These are phyloP conservation scores for Suhomyces kilbournensis DNA, from an alignment of 805 yeast species.

Conservation along the genomic window DNA sequence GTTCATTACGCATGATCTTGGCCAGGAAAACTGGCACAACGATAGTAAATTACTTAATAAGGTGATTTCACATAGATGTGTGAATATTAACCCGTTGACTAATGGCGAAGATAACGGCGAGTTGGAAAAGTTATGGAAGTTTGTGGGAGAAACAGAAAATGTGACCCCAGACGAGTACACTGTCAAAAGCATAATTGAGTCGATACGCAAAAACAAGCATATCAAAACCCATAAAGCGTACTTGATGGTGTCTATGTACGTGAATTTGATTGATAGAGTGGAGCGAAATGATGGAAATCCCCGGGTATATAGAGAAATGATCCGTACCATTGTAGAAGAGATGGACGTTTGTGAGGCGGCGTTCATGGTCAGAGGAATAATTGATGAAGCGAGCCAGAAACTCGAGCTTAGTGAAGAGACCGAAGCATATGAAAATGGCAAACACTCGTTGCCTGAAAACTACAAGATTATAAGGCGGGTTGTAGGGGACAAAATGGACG, in stretches of 20 bases:
- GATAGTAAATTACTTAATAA: slow-evolving; percentile 29
- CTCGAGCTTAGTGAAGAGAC: slow-evolving; percentile 8
- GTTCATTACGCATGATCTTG: slow-evolving; percentile 36
- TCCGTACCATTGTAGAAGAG: slow-evolving; percentile 4
- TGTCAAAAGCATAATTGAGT: slow-evolving; percentile 5
- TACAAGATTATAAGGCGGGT: slow-evolving; percentile 8
- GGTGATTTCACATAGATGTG: slow-evolving; percentile 16
- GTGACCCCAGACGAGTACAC: slow-evolving; percentile 5
- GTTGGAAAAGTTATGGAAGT: slow-evolving; percentile 6
- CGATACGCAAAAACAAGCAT: slow-evolving; percentile 3
- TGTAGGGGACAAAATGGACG: slow-evolving; percentile 6
- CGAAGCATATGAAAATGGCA: slow-evolving; percentile 2
- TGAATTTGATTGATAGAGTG: not conserved
- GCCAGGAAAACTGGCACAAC: slow-evolving; percentile 24
- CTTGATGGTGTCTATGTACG: slow-evolving; percentile 5
- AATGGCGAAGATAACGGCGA: not conserved
- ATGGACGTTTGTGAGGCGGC: not conserved
- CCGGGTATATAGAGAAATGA: slow-evolving; percentile 7
- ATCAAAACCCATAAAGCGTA: not conserved
- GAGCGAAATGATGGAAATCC: not conserved
- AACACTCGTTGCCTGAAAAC: slow-evolving; percentile 4
- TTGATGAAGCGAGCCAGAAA: slow-evolving; percentile 8
- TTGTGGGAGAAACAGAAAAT: slow-evolving; percentile 1
- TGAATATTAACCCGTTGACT: not conserved
- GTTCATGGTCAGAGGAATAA: slow-evolving; percentile 8